Conservation (phyloP, 169 alveolate genomes). For the Cryptosporidium felis region DNA sequence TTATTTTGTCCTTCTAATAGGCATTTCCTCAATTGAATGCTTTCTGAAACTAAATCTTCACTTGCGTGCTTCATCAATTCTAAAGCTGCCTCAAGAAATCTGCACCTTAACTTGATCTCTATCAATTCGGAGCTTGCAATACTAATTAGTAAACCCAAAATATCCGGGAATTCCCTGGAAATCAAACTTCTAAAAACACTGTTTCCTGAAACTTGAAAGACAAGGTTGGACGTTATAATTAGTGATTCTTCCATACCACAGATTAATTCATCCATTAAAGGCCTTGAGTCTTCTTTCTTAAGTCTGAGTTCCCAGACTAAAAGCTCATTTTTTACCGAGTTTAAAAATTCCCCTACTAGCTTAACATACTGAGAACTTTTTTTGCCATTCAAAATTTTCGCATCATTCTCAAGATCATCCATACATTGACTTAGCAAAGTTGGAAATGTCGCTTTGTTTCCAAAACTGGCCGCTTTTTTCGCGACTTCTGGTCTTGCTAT, state of each 20-base stretch:
- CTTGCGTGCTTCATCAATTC: constrained; percentile 1
- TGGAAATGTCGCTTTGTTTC: neutral
- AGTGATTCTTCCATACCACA: constrained; percentile 15
- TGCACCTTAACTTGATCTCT: constrained; percentile 7
- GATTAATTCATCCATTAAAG: constrained; percentile 1
- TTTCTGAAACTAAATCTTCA: constrained; percentile 8
- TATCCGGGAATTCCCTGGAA: constrained; percentile 23
- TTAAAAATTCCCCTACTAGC: constrained; percentile 17
- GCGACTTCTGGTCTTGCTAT: neutral
- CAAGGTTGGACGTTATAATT: neutral
- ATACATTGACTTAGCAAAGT: neutral
- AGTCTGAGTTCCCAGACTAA: neutral
- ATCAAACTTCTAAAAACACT: neutral
- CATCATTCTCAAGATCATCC: constrained; percentile 7
- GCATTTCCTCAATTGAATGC: constrained; percentile 10
- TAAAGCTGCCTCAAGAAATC: constrained; percentile 8
- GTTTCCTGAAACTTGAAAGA: neutral
- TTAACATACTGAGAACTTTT: neutral
- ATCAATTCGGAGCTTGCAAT: constrained; percentile 39
- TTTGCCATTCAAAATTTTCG: neutral
- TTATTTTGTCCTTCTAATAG: neutral
- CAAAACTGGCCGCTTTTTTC: neutral
- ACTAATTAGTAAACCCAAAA: neutral
- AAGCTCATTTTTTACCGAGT: neutral
- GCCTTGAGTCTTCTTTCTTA: constrained; percentile 8